Evolutionary conservation across 129 eudicot species (phyloP), one percentile per base, ranked within the genome.

Genomic region (Oenanthe sinensis): DNA sequence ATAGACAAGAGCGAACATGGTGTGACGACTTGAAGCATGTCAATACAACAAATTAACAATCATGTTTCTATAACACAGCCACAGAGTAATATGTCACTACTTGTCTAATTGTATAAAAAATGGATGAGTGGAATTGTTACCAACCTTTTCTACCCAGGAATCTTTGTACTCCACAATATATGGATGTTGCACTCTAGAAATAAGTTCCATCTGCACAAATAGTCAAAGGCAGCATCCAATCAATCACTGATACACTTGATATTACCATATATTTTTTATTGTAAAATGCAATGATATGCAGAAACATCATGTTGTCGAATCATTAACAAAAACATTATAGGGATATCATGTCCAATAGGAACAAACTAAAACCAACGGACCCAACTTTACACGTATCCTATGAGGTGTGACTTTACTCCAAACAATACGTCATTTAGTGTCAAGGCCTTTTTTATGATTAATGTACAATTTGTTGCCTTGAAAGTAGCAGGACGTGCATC

Each of bases 131-230:
- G 69, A 83, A 80, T 79, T n/a, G 62, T 39, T 54, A 78, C 81
- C n/a, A 72, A 95, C 99, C 96, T 84, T 95, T 85, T 96, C 99
- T 43, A 96, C 93, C 98, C 98, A 93, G 77, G 98, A 91, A 85
- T 93, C 98, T 85, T 91, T 93, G 88, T 91, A 91, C 90, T 91
- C 98, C 33, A 93, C 97, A 63, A 93, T 93, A 77, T 82, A 93
- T 77, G 98, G 98, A 80, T 89, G 87, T 80, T 78, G 87, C 76
- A 85, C 92, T 80, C 78, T 86, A 49, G 98, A 87, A 79, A 91
- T 89, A 72, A 93, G 97, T 83, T 91, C 98, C 98, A 93, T 93
- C 98, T 93, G 95, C 84, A 87, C 58, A 80, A 47, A 28, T 55
- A 39, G 71, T 24, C 42, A 55, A 78, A 40, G 76, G 74, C 46